phyloP scores from a whole-genome alignment of 306 rosid species.

The Inga leiocalycina region DNA sequence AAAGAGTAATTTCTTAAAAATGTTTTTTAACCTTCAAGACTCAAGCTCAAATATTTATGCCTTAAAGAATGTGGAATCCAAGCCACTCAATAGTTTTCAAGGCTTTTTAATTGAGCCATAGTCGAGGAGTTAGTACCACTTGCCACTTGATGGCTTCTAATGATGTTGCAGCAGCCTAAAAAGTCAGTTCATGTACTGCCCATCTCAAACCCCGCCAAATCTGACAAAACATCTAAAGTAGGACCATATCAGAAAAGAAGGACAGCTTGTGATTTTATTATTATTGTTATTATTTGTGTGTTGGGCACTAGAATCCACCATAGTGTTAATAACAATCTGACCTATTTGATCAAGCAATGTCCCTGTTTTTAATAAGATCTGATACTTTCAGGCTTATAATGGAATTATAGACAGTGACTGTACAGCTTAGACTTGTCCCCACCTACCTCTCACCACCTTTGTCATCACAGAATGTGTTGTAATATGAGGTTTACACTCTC shows the following conservation, averaged over 20 bases:
- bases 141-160: constrained; percentile 6
- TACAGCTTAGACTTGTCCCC: background rate
- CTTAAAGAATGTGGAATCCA: background rate
- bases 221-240: constrained; percentile 11
- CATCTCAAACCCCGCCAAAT: constrained; percentile 16
- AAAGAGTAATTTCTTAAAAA: too few relatives aligned
- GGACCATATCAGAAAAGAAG: constrained; percentile 15
- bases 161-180: constrained; percentile 13
- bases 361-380: background rate
- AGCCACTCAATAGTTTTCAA: background rate
- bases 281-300: background rate
- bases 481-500: constrained; percentile 10
- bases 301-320: constrained; percentile 4
- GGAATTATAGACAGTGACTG: background rate
- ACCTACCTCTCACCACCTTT: background rate
- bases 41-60: background rate
- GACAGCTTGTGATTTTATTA: background rate
- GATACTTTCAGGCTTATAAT: constrained; percentile 11
- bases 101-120: constrained; percentile 2
- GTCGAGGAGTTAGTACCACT: constrained; percentile 6
- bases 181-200: constrained; percentile 7
- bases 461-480: constrained; percentile 5
- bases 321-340: background rate
- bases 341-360: constrained; percentile 13
- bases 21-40: too few relatives aligned